Evolutionary conservation across 176 grass and related monocot species (phyloP), one percentile per base, ranked within the genome.

Genomic region (Hordeum marinum): DNA sequence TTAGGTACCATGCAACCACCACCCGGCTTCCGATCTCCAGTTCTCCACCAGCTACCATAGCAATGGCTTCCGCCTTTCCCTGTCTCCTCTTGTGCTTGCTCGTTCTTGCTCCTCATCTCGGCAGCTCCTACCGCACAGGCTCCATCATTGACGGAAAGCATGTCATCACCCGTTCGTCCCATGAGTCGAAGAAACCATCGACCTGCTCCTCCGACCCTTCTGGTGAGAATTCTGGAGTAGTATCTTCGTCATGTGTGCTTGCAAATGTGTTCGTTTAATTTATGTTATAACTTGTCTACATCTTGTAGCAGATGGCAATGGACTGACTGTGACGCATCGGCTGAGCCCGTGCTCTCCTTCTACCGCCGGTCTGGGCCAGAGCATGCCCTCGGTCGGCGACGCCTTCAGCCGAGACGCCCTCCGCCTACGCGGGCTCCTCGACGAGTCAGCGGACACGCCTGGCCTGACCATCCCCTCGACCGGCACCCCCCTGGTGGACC

Each of bases 271-370:
- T 50, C 5, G 52, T 18, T 57, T 18, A 29, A 29, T 57, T 57
- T 57, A 57, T 21, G 52, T 2, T 57, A 57, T 21, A 9, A 18
- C 34, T 61, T 26, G 1, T 46, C 8, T 1, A 29, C 1, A 68
- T 12, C 20, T 5, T 69, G n/a, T 2, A 76, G 70, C 26, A 36
- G 20, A 4, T 12, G 35, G 3, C 41, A 57, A 57, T 57, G 48
- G 1, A 43, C 72, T 84, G 29, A 5, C 72, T 1, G 3, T 84
- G 0, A 46, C 64, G 5, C 82, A 84, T 61, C 29, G 82, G 42
- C 72, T 84, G 20, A 84, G 82, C 21, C 27, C 26, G 31, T 84
- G 82, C 20, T 84, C 71, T 24, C 41, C 71, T 24, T 5, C 48
- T 0, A 8, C 29, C 13, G 21, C 42, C 27, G 5, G 5, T 10